A percentile compares a stretch with the other conserved stretches of the same genome.
phyloP scores from a whole-genome alignment of 352 stramenopile genomes.

The Pythium insidiosum region DNA sequence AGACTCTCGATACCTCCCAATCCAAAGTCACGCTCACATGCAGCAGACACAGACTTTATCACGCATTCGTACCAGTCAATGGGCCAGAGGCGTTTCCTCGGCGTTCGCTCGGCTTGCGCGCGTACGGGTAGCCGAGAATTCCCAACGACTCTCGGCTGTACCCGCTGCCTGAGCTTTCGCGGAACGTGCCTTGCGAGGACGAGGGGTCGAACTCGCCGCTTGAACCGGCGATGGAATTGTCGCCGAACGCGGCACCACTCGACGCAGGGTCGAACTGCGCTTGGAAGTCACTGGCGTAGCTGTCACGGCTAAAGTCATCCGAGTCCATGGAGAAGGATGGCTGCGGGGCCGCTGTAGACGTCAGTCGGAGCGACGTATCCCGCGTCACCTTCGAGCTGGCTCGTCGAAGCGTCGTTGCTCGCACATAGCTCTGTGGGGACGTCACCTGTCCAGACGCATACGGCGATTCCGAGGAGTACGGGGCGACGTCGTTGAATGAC shows the following conservation, averaged over 20 bases:
- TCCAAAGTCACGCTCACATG: no score
- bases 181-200: conserved; percentile 27
- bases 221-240: no score
- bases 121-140: conserved; percentile 79
- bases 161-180: conserved; percentile 31
- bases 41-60: no score
- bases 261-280: conserved; percentile 4
- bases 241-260: no score
- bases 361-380: conserved; percentile 9
- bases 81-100: conserved; percentile 17
- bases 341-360: neutral
- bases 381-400: conserved; percentile 21
- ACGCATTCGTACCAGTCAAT: conserved; percentile 34
- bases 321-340: conserved; percentile 10
- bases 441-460: conserved; percentile 40
- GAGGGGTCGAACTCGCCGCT: no score
- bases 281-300: conserved; percentile 7
- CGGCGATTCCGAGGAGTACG: conserved; percentile 12
- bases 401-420: conserved; percentile 53
- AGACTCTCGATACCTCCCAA: no score
- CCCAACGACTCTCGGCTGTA: conserved; percentile 74
- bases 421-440: conserved; percentile 71
- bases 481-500: conserved; percentile 11
- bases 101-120: conserved; percentile 55
- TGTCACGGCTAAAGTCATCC: conserved; percentile 18